These are phyloP conservation scores for Trichomonascus vanleenenianus DNA, from an alignment of 805 yeast genomes.

Conservation along the genomic window DNA sequence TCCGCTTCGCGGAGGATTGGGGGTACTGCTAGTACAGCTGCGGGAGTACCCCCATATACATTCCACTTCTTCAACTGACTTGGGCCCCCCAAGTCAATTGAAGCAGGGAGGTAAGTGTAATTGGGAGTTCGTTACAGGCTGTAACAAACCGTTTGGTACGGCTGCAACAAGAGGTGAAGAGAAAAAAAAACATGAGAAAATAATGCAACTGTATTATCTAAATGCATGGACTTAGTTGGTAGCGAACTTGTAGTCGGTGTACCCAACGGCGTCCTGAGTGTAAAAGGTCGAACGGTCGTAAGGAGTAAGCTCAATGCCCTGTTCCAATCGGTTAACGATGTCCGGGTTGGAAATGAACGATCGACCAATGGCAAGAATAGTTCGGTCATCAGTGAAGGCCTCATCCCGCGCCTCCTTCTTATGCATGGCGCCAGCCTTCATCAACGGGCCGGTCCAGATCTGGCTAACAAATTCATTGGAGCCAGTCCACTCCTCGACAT, in stretches of 20 bases:
- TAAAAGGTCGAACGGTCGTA: slow-evolving; percentile 47
- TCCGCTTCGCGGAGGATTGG: too few species aligned
- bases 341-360: slow-evolving; percentile 51
- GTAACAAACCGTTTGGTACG: too few species aligned
- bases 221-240: not conserved
- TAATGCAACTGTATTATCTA: too few species aligned
- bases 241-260: slow-evolving; percentile 9
- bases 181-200: too few species aligned
- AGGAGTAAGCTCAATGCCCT: slow-evolving; percentile 33
- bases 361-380: slow-evolving; percentile 39
- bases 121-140: too few species aligned
- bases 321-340: slow-evolving; percentile 36
- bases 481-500: slow-evolving; percentile 10
- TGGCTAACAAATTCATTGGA: slow-evolving; percentile 21
- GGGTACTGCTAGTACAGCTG: too few species aligned
- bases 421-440: slow-evolving; percentile 34
- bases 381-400: slow-evolving; percentile 16
- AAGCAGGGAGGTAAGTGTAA: too few species aligned
- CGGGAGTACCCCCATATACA: too few species aligned
- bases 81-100: too few species aligned
- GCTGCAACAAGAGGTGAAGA: too few species aligned
- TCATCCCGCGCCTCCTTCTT: slow-evolving; percentile 10
- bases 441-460: slow-evolving; percentile 39
- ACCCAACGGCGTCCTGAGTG: slow-evolving; percentile 3
- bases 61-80: too few species aligned